Conservation (phyloP, 2,329 filamentous ascomycete genomes). For the Phialophora chinensis region DNA sequence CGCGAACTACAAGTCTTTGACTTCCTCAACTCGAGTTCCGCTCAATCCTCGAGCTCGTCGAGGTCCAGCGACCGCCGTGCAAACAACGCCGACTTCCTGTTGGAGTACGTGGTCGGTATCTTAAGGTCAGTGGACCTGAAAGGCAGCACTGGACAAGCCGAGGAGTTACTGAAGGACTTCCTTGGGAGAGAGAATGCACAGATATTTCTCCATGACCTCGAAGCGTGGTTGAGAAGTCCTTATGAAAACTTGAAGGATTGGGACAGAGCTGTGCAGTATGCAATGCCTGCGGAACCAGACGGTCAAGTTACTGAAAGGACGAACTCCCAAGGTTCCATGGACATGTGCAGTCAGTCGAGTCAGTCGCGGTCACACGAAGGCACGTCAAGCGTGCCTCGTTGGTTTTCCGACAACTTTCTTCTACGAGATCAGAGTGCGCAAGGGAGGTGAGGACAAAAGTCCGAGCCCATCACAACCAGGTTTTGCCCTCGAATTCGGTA, state of each 20-base stretch:
- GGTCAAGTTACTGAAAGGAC: neutral
- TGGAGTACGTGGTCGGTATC: slow-evolving; percentile 85
- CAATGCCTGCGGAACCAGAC: slow-evolving; percentile 26
- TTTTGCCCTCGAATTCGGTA: neutral
- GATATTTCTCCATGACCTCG: slow-evolving; percentile 83
- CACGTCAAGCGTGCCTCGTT: slow-evolving; percentile 21
- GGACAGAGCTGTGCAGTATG: slow-evolving; percentile 81
- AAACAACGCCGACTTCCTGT: slow-evolving; percentile 79
- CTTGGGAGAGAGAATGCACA: slow-evolving; percentile 74
- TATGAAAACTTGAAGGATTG: slow-evolving; percentile 74
- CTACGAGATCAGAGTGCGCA: neutral
- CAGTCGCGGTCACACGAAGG: slow-evolving; percentile 1
- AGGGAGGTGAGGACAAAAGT: neutral
- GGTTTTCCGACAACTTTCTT: slow-evolving; percentile 32
- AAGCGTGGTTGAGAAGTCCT: slow-evolving; percentile 82
- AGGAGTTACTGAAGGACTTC: slow-evolving; percentile 79
- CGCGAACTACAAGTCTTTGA: slow-evolving; percentile 84
- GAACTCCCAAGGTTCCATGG: neutral
- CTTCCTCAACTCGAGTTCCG: slow-evolving; percentile 61
- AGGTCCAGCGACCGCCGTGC: slow-evolving; percentile 51
- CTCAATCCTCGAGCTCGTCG: slow-evolving; percentile 25
- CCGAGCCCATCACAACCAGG: neutral
- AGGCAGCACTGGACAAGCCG: slow-evolving; percentile 76
- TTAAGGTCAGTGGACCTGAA: slow-evolving; percentile 83
- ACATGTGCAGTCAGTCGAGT: slow-evolving; percentile 10